These are phyloP conservation scores for Talaromyces proteolyticus DNA, from an alignment of 495 filamentous ascomycete species.

Conservation along the genomic window DNA sequence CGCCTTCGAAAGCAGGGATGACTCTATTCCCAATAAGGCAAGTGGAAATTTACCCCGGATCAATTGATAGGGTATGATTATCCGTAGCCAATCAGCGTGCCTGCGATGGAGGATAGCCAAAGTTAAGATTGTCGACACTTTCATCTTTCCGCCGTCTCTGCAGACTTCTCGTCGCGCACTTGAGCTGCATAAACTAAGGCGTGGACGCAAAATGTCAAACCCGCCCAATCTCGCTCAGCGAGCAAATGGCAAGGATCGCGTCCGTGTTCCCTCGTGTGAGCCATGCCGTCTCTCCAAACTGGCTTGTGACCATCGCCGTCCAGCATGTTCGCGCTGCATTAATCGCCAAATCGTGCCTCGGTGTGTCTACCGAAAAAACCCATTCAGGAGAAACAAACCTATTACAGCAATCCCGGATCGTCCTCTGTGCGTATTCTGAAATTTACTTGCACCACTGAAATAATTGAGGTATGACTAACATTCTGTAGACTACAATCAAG, in stretches of 20 bases:
- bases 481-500: not conserved
- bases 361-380: slow-evolving; percentile 33
- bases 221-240: not conserved
- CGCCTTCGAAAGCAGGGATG: too few species aligned
- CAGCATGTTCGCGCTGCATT: slow-evolving; percentile 31
- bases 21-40: not conserved
- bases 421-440: slow-evolving; percentile 1
- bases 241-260: slow-evolving; percentile 5
- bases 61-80: not conserved
- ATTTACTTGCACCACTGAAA: not conserved
- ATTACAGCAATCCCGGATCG: not conserved
- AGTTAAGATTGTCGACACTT: not conserved
- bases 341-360: slow-evolving; percentile 13
- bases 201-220: not conserved
- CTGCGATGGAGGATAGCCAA: not conserved
- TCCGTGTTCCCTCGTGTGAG: slow-evolving; percentile 22
- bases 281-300: slow-evolving; percentile 35
- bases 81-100: not conserved
- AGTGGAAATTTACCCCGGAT: not conserved
- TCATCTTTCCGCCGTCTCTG: not conserved
- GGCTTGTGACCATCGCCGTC: slow-evolving; percentile 34
- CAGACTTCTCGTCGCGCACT: not conserved
- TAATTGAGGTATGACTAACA: not conserved
- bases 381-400: slow-evolving; percentile 23
- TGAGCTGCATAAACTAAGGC: too few species aligned